Percentiles rank a stretch among this genome's conserved stretches.
Conservation (phyloP, 2,329 filamentous ascomycete genomes). For the Colletotrichum sublineola region DNA sequence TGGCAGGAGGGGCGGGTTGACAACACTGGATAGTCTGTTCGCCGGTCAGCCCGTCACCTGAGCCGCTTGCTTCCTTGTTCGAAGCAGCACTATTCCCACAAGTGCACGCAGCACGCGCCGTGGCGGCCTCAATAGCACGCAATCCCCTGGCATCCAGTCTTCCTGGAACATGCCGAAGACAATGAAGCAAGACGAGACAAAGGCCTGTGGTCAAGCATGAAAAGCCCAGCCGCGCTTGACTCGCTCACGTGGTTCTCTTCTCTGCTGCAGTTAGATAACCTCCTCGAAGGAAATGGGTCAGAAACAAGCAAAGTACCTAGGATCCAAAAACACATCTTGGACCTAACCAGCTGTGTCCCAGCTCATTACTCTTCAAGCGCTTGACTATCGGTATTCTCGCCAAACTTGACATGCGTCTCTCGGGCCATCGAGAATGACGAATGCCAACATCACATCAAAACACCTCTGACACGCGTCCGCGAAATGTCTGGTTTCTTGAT, state of each 20-base stretch:
- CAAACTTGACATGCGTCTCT: constrained; percentile 20
- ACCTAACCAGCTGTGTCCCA: not conserved
- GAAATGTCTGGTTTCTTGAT: constrained; percentile 4
- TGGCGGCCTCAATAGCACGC: constrained; percentile 26
- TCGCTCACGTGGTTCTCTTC: constrained; percentile 35
- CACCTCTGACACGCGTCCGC: constrained; percentile 30
- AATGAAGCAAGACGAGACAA: constrained; percentile 16
- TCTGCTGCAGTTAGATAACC: constrained; percentile 17
- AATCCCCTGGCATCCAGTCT: constrained; percentile 19
- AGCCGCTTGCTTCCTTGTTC: constrained; percentile 25
- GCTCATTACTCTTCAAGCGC: not conserved
- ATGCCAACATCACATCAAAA: constrained; percentile 31
- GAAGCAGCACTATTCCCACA: constrained; percentile 21
- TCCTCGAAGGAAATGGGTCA: constrained; percentile 21
- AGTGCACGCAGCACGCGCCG: constrained; percentile 26
- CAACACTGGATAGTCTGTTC: constrained; percentile 27
- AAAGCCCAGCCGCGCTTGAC: constrained; percentile 33
- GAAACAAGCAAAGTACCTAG: constrained; percentile 8
- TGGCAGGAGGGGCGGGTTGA: constrained; percentile 28
- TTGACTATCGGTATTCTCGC: constrained; percentile 1
- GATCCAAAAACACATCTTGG: not conserved
- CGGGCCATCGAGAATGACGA: constrained; percentile 20
- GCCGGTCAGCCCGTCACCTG: constrained; percentile 23
- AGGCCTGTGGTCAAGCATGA: constrained; percentile 17
- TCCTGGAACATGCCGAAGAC: constrained; percentile 11